Evolutionary conservation across 495 filamentous ascomycete genomes (phyloP).

Genomic region (Hypoxylon rickii): DNA sequence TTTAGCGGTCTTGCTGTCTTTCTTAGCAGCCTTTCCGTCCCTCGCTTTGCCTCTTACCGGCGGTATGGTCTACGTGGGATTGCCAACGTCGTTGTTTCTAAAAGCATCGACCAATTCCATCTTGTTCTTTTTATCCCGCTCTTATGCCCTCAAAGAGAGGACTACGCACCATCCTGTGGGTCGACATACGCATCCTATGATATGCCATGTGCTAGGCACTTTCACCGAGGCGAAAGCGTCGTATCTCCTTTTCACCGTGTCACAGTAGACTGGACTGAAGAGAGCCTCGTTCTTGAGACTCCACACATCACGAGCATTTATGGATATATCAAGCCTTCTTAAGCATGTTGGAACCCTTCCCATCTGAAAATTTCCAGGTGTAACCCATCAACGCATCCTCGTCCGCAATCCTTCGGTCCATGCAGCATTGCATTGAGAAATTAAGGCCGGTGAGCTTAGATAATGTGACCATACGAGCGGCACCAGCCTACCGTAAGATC

Average conservation of each 20-base stretch:
- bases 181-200: background rate
- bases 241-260: slow-evolving; percentile 1
- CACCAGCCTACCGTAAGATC: slow-evolving; percentile 6
- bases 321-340: too few species aligned
- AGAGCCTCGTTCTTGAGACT: background rate
- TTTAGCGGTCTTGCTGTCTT: slow-evolving; percentile 17
- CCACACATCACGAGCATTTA: too few species aligned
- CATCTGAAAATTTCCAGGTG: slow-evolving; percentile 5
- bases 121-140: background rate
- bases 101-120: slow-evolving; percentile 2
- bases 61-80: slow-evolving; percentile 31
- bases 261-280: too few species aligned
- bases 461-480: background rate
- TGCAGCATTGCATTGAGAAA: slow-evolving; percentile 18
- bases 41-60: slow-evolving; percentile 22
- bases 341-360: too few species aligned
- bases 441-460: slow-evolving; percentile 1
- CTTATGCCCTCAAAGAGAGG: background rate
- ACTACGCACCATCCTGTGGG: background rate
- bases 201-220: background rate
- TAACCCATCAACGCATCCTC: slow-evolving; percentile 22
- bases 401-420: slow-evolving; percentile 21
- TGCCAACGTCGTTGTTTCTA: slow-evolving; percentile 4
- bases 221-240: background rate
- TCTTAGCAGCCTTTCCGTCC: too few species aligned